These are phyloP conservation scores for Eutypa lata DNA, from an alignment of 2,329 filamentous ascomycete genomes.

Conservation along the genomic window DNA sequence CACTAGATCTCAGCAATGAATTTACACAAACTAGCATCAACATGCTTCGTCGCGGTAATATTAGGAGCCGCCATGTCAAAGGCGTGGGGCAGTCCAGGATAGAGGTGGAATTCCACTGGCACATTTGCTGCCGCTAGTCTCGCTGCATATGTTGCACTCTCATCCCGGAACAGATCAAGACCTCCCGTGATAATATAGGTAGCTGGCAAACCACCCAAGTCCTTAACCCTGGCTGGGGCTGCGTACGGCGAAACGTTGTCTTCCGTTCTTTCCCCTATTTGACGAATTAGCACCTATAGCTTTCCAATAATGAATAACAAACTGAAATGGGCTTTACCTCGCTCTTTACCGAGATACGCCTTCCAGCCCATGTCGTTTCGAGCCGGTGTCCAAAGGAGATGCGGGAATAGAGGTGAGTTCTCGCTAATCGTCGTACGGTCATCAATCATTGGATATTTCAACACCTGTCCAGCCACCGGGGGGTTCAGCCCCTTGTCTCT, in stretches of 20 bases:
- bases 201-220: slow-evolving; percentile 9
- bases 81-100: slow-evolving; percentile 11
- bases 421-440: slow-evolving; percentile 20
- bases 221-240: slow-evolving; percentile 7
- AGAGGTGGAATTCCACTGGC: slow-evolving; percentile 11
- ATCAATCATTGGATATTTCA: slow-evolving; percentile 32
- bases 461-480: slow-evolving; percentile 24
- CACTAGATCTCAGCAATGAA: too few species aligned
- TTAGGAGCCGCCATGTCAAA: slow-evolving; percentile 3
- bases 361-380: slow-evolving; percentile 14
- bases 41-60: too few species aligned
- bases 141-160: slow-evolving; percentile 7
- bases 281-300: too few species aligned
- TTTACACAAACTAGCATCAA: too few species aligned
- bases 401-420: slow-evolving; percentile 12
- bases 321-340: too few species aligned
- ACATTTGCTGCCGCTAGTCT: slow-evolving; percentile 7
- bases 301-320: too few species aligned
- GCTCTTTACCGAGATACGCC: slow-evolving; percentile 11
- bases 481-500: slow-evolving; percentile 21
- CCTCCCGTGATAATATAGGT: slow-evolving; percentile 10
- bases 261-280: slow-evolving; percentile 1
- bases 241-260: slow-evolving; percentile 4
- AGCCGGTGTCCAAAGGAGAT: slow-evolving; percentile 10
- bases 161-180: slow-evolving; percentile 14